Conservation (phyloP, 2,329 filamentous ascomycete species). For the Phialocephala sp. region DNA sequence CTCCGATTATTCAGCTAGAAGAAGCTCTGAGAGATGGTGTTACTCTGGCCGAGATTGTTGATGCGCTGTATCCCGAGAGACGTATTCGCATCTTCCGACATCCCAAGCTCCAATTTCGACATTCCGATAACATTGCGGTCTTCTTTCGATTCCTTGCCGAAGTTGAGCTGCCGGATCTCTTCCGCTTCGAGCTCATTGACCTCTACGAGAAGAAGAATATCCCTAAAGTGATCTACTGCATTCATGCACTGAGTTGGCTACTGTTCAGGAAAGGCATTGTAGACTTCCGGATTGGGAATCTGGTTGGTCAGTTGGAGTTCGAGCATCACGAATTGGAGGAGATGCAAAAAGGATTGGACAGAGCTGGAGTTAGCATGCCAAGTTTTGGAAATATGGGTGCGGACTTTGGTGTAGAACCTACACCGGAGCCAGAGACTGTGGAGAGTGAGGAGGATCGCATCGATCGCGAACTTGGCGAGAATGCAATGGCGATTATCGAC, state of each 20-base stretch:
- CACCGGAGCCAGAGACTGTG: constrained; percentile 74
- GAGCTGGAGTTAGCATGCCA: constrained; percentile 92
- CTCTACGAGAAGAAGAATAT: constrained; percentile 99
- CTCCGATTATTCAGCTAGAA: constrained; percentile 91
- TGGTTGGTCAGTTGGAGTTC: constrained; percentile 95
- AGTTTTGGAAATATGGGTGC: constrained; percentile 98
- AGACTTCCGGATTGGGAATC: constrained; percentile 93
- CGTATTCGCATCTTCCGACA: constrained; percentile 84
- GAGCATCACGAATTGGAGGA: constrained; percentile 97
- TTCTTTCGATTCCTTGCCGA: constrained; percentile 96
- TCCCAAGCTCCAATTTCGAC: constrained; percentile 85
- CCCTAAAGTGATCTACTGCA: constrained; percentile 98
- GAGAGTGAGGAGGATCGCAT: constrained; percentile 92
- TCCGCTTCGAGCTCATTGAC: constrained; percentile 96
- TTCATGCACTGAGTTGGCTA: constrained; percentile 97
- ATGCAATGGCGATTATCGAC: constrained; percentile 74
- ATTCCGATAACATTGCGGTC: constrained; percentile 96
- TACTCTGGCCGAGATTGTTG: constrained; percentile 91
- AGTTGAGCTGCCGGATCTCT: constrained; percentile 90
- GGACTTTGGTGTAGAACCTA: constrained; percentile 86
- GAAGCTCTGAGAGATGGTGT: constrained; percentile 92
- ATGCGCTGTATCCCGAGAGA: constrained; percentile 80
- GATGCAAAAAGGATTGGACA: constrained; percentile 96
- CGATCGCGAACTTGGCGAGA: constrained; percentile 79
- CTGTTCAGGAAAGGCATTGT: constrained; percentile 94